These are phyloP conservation scores for Sphaerosporella brunnea DNA, from an alignment of 495 filamentous ascomycete species.

Conservation along the genomic window DNA sequence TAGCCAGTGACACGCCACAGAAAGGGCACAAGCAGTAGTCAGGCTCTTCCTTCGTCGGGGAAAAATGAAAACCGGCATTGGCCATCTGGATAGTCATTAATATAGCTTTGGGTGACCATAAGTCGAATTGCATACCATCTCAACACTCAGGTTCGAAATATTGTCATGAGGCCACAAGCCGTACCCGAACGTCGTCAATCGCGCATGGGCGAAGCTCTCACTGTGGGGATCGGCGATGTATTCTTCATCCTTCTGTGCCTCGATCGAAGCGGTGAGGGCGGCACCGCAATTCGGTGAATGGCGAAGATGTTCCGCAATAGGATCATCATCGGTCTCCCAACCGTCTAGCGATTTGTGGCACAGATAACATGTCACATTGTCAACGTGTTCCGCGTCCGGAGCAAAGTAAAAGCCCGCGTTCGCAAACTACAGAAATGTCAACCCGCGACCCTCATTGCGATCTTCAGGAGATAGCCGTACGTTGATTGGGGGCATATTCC, in stretches of 20 bases:
- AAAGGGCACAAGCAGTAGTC: conserved; percentile 82
- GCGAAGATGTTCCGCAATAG: conserved; percentile 55
- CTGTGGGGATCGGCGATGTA: conserved; percentile 36
- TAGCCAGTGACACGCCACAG: conserved; percentile 66
- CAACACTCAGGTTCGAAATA: neutral
- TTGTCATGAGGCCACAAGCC: conserved; percentile 71
- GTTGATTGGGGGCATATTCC: neutral
- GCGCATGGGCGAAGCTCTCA: conserved; percentile 51
- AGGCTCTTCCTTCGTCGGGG: conserved; percentile 54
- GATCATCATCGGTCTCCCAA: conserved; percentile 17
- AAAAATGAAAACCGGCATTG: conserved; percentile 80
- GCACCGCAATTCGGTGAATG: conserved; percentile 69
- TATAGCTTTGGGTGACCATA: neutral
- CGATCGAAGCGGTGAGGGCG: conserved; percentile 62
- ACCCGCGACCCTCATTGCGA: neutral
- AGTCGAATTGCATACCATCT: neutral
- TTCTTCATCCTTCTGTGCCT: conserved; percentile 47
- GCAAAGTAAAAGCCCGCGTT: conserved; percentile 88
- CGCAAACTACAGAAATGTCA: conserved; percentile 44
- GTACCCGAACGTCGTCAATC: conserved; percentile 60
- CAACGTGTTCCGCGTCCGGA: conserved; percentile 58
- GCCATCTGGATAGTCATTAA: conserved; percentile 47
- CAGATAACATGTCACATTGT: conserved; percentile 75
- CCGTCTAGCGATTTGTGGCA: conserved; percentile 40
- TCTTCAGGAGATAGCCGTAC: too few relatives aligned